These are phyloP conservation scores for Phytopythium vexans DNA, from an alignment of 352 stramenopile genomes.

Conservation along the genomic window DNA sequence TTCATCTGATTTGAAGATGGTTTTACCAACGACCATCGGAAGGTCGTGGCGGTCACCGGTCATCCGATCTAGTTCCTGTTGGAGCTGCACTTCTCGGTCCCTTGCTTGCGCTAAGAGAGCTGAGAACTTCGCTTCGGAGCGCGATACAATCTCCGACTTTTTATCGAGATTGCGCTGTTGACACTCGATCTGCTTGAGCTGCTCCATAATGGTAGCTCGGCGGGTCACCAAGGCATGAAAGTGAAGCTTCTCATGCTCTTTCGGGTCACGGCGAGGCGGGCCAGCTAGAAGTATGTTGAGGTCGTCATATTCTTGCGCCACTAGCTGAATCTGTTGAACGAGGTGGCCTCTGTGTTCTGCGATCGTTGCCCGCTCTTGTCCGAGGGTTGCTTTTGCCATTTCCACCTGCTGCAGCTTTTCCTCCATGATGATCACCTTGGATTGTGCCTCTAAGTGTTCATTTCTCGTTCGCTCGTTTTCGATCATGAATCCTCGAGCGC, in stretches of 20 bases:
- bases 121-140: constrained; percentile 38
- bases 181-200: constrained; percentile 41
- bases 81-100: constrained; percentile 15
- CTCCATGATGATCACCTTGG: constrained; percentile 35
- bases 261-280: constrained; percentile 58
- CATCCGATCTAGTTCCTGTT: constrained; percentile 22
- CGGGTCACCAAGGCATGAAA: constrained; percentile 56
- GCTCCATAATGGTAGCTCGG: constrained; percentile 37
- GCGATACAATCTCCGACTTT: constrained; percentile 30
- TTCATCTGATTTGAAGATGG: constrained; percentile 34
- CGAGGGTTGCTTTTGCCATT: constrained; percentile 32
- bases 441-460: constrained; percentile 52
- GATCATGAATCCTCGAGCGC: constrained; percentile 29
- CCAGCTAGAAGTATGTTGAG: constrained; percentile 43
- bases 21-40: constrained; percentile 54
- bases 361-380: constrained; percentile 42
- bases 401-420: constrained; percentile 55
- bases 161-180: constrained; percentile 47
- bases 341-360: constrained; percentile 43
- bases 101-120: constrained; percentile 29
- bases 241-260: constrained; percentile 52
- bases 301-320: constrained; percentile 44
- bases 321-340: constrained; percentile 46
- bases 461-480: constrained; percentile 51
- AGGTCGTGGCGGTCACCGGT: constrained; percentile 34